Evolutionary conservation across 2,329 filamentous ascomycete species (phyloP).

Genomic region (Pyrenophora seminiperda): DNA sequence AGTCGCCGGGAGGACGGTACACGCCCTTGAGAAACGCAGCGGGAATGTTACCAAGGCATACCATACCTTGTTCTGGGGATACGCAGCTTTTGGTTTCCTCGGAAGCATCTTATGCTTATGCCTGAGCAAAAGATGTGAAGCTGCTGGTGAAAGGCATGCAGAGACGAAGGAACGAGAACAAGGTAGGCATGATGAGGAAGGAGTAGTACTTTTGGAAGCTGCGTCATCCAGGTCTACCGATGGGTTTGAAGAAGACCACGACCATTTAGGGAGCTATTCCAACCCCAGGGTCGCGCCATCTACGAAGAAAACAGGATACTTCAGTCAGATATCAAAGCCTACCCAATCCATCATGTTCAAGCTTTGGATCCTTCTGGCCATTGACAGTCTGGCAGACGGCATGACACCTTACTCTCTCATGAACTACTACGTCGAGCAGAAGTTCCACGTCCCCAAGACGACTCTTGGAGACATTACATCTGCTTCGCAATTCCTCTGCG

Average conservation of each 20-base stretch:
- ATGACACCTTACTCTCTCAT: conserved; percentile 54
- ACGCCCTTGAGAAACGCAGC: conserved; percentile 46
- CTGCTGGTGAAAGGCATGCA: conserved; percentile 35
- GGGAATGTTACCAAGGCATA: conserved; percentile 48
- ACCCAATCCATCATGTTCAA: conserved; percentile 66
- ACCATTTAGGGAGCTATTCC: conserved; percentile 16
- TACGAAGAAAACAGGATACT: conserved; percentile 42
- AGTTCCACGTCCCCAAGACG: conserved; percentile 53
- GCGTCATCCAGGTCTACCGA: conserved; percentile 42
- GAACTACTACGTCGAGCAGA: conserved; percentile 46
- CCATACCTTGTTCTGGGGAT: conserved; percentile 51
- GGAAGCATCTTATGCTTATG: conserved; percentile 48
- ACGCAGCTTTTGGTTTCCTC: conserved; percentile 50
- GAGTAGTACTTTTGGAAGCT: conserved; percentile 41
- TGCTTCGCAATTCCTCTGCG: conserved; percentile 55
- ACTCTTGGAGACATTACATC: conserved; percentile 65
- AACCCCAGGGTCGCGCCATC: conserved; percentile 21
- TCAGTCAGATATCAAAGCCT: conserved; percentile 61
- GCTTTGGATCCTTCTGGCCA: conserved; percentile 67
- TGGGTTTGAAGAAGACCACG: conserved; percentile 34
- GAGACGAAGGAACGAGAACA: conserved; percentile 33
- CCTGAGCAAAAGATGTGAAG: conserved; percentile 51
- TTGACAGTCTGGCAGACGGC: conserved; percentile 69
- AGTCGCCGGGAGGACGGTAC: conserved; percentile 48
- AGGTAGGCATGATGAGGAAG: conserved; percentile 34